Conservation (phyloP, 441 rosid genomes). For the Erodium moschatum region DNA sequence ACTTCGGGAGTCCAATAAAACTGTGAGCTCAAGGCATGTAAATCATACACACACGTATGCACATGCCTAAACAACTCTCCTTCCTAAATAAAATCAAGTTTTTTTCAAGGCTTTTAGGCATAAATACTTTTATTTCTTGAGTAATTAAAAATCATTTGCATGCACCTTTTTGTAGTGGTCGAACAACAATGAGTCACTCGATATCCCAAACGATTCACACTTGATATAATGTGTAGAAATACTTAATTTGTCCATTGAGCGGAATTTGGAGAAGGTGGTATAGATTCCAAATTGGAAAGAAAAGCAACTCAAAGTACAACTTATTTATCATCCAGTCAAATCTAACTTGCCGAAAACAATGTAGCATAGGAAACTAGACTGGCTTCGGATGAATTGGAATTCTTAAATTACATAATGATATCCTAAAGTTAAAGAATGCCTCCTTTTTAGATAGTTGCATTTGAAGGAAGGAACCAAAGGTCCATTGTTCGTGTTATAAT, state of each 20-base stretch:
- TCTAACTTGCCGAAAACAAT: not conserved
- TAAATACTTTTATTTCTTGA: not conserved
- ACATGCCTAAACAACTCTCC: not conserved
- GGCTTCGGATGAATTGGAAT: not conserved
- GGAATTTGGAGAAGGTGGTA: not conserved
- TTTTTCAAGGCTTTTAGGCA: not conserved
- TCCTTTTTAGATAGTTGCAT: not conserved
- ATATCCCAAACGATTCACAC: not conserved
- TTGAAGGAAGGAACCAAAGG: not conserved
- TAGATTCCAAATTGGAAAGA: not conserved
- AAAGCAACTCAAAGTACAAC: not conserved
- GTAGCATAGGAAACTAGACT: not conserved
- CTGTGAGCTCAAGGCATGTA: not conserved
- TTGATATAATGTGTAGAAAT: not conserved
- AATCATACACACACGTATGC: not conserved
- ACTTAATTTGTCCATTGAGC: not conserved
- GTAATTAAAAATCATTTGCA: too few species aligned
- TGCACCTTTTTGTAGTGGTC: not conserved
- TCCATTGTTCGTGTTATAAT: not conserved
- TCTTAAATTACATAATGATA: not conserved
- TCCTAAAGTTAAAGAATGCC: not conserved
- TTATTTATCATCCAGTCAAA: not conserved
- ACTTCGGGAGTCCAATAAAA: not conserved
- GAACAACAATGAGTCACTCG: not conserved
- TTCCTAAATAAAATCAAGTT: not conserved